These are phyloP conservation scores for Drechslerella coelobrocha DNA, from an alignment of 2,329 filamentous ascomycete species.

Conservation along the genomic window DNA sequence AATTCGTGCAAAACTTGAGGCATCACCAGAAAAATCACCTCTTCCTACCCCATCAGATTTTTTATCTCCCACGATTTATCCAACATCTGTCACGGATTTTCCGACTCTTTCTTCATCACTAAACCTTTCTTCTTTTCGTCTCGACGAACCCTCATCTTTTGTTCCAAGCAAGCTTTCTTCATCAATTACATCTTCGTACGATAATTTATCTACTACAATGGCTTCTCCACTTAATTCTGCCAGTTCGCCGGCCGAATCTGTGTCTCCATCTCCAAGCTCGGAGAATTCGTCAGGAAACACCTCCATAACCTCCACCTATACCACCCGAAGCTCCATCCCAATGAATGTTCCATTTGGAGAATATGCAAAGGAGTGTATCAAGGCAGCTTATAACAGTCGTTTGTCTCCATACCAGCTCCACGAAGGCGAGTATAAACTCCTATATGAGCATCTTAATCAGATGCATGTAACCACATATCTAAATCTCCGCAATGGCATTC, in stretches of 20 bases:
- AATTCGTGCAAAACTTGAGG: slow-evolving; percentile 41
- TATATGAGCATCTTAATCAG: slow-evolving; percentile 82
- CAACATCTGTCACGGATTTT: neutral
- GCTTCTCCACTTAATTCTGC: neutral
- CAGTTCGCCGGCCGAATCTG: neutral
- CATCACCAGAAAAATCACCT: slow-evolving; percentile 34
- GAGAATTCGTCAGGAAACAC: neutral
- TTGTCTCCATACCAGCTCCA: slow-evolving; percentile 90
- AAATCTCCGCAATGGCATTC: slow-evolving; percentile 92
- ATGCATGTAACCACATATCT: slow-evolving; percentile 92
- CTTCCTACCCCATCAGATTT: slow-evolving; percentile 14
- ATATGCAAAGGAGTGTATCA: slow-evolving; percentile 90
- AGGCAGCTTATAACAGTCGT: slow-evolving; percentile 85
- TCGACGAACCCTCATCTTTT: slow-evolving; percentile 2
- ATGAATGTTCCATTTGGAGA: slow-evolving; percentile 72
- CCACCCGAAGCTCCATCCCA: slow-evolving; percentile 84
- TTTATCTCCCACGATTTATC: neutral
- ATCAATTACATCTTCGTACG: neutral
- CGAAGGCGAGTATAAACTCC: slow-evolving; percentile 78
- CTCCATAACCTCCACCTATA: slow-evolving; percentile 64
- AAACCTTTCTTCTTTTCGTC: neutral
- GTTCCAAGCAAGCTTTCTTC: neutral
- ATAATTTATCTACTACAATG: neutral
- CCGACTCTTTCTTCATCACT: neutral
- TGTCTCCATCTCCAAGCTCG: neutral